These are phyloP conservation scores for Chlorencoelia australis DNA, from an alignment of 2,329 filamentous ascomycete species.

Conservation along the genomic window DNA sequence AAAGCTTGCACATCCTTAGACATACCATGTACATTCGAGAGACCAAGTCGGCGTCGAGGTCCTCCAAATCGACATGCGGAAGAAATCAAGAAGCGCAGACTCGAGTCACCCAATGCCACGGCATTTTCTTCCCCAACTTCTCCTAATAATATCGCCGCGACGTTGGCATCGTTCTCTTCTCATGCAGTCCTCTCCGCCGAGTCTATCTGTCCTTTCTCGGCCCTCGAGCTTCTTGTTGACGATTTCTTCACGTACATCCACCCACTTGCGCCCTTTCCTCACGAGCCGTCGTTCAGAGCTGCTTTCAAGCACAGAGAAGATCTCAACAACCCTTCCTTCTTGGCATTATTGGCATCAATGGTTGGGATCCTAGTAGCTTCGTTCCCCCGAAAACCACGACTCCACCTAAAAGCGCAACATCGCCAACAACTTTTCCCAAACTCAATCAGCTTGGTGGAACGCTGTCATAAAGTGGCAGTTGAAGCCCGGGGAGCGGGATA, in stretches of 20 bases:
- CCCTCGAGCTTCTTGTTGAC: conserved; percentile 60
- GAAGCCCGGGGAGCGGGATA: conserved; percentile 52
- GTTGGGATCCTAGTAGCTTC: conserved; percentile 63
- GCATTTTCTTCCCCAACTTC: conserved; percentile 22
- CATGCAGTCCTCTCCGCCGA: conserved; percentile 48
- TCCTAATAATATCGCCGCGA: conserved; percentile 25
- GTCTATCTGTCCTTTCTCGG: conserved; percentile 58
- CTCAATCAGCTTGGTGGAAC: conserved; percentile 58
- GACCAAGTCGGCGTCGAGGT: conserved; percentile 52
- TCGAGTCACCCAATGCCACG: conserved; percentile 24
- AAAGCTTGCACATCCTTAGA: conserved; percentile 53
- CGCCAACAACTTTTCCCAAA: conserved; percentile 57
- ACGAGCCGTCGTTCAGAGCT: conserved; percentile 66
- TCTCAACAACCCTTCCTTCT: conserved; percentile 53
- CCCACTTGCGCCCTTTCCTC: conserved; percentile 66
- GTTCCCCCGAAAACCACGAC: conserved; percentile 60
- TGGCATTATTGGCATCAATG: conserved; percentile 66
- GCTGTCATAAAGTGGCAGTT: conserved; percentile 60
- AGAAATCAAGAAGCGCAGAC: conserved; percentile 51
- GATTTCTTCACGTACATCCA: conserved; percentile 81
- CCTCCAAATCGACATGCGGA: conserved; percentile 59
- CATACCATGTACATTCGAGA: conserved; percentile 57
- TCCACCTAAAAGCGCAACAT: conserved; percentile 58
- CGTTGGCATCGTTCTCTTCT: conserved; percentile 25
- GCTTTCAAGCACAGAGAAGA: conserved; percentile 59